Percentiles rank a stretch among this genome's conserved stretches.
Conservation (phyloP, 2,329 filamentous ascomycete genomes). For the Zymoseptoria ardabiliae region DNA sequence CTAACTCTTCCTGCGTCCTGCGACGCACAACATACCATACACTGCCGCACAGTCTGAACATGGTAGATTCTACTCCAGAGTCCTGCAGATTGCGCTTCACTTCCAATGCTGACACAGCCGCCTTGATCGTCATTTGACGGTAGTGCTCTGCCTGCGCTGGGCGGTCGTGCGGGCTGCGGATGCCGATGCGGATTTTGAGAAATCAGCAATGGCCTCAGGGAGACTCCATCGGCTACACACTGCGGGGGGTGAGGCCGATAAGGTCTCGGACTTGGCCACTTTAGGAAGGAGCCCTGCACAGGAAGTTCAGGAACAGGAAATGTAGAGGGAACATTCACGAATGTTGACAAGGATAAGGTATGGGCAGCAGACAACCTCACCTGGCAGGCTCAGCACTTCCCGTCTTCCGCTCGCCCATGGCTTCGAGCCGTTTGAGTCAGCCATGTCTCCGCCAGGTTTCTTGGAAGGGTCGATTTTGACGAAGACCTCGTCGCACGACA, state of each 20-base stretch:
- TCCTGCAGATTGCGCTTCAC: conserved; percentile 18
- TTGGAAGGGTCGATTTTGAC: too few relatives aligned
- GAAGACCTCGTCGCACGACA: too few relatives aligned
- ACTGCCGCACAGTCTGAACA: conserved; percentile 18
- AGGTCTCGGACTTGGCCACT: too few relatives aligned
- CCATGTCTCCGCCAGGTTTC: too few relatives aligned
- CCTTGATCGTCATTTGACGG: conserved; percentile 11
- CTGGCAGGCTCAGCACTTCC: not conserved
- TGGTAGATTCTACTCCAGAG: conserved; percentile 13
- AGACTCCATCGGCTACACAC: not conserved
- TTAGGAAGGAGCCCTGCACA: not conserved
- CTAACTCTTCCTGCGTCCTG: conserved; percentile 16
- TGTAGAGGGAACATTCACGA: not conserved
- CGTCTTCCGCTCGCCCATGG: too few relatives aligned
- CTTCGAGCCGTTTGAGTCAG: too few relatives aligned
- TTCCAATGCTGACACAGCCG: conserved; percentile 18
- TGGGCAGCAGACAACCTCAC: not conserved
- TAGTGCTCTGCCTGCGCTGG: not conserved
- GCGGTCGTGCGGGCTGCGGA: not conserved
- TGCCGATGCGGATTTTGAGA: not conserved
- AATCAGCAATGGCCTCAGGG: too few relatives aligned
- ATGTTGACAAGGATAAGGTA: not conserved
- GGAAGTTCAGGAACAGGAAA: not conserved
- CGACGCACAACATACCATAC: conserved; percentile 14
- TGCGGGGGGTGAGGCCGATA: too few relatives aligned